These are phyloP conservation scores for Przewalskia tangutica DNA, from an alignment of 257 asterid species.

Conservation along the genomic window DNA sequence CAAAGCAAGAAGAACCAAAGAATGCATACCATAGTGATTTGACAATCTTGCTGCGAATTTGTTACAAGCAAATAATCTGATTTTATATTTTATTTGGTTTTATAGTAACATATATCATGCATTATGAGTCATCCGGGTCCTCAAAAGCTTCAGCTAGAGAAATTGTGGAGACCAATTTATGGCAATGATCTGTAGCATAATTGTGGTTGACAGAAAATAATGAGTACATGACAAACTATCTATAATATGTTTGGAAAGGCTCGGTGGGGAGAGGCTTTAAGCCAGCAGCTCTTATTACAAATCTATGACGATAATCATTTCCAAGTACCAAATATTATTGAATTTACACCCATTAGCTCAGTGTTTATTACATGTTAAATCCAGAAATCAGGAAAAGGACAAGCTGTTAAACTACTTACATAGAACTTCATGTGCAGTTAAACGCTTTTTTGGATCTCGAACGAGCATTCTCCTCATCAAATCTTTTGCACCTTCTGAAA, in stretches of 20 bases:
- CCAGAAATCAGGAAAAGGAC: not conserved
- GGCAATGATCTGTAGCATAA: not conserved
- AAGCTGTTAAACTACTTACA: constrained; percentile 41
- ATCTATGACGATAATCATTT: not conserved
- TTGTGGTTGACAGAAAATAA: not conserved
- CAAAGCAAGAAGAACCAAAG: no score
- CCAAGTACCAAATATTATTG: not conserved
- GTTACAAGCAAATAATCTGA: not conserved
- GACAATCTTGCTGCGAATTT: not conserved
- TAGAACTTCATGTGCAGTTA: constrained; percentile 88
- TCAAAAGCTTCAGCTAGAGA: not conserved
- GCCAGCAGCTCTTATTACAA: not conserved
- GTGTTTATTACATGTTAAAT: not conserved
- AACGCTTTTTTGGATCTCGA: constrained; percentile 72
- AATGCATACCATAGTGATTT: not conserved
- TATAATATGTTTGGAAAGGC: not conserved
- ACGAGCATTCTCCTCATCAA: constrained; percentile 83
- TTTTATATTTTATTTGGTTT: not conserved
- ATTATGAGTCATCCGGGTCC: not conserved
- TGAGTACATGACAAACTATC: not conserved
- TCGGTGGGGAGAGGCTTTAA: not conserved
- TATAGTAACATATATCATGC: not conserved
- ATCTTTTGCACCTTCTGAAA: constrained; percentile 77
- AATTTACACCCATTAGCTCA: not conserved
- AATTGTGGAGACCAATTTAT: not conserved